phyloP scores from a whole-genome alignment of 768 basidiomycete genomes.

The Leccinum fibrillosum region DNA sequence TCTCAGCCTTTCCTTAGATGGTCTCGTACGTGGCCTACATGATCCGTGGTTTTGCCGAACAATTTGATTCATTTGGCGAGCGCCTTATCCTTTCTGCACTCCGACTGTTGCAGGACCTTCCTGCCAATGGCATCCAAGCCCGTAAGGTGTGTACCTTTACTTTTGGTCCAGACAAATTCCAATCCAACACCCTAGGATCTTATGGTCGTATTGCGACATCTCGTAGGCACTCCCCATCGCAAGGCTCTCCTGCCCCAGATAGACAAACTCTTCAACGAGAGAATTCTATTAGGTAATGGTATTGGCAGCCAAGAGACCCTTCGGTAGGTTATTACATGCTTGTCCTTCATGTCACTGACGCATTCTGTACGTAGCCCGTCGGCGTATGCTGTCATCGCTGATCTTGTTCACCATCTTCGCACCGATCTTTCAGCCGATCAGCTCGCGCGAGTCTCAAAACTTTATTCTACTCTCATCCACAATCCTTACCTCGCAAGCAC shows the following conservation, averaged over 20 bases:
- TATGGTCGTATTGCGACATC: slow-evolving; percentile 88
- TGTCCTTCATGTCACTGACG: neutral
- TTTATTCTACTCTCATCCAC: slow-evolving; percentile 87
- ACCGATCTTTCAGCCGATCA: slow-evolving; percentile 75
- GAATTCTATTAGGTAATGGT: slow-evolving; percentile 80
- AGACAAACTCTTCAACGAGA: slow-evolving; percentile 88
- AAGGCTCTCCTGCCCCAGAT: slow-evolving; percentile 77
- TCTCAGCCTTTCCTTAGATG: slow-evolving; percentile 48
- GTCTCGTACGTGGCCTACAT: slow-evolving; percentile 91
- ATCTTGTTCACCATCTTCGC: slow-evolving; percentile 90
- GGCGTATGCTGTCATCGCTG: slow-evolving; percentile 86
- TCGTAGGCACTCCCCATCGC: slow-evolving; percentile 75
- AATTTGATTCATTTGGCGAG: slow-evolving; percentile 74
- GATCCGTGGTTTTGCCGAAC: slow-evolving; percentile 62
- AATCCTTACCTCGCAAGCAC: slow-evolving; percentile 77
- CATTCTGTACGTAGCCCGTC: slow-evolving; percentile 53
- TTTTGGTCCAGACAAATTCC: neutral
- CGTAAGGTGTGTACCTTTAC: slow-evolving; percentile 57
- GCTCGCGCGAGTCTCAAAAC: slow-evolving; percentile 71
- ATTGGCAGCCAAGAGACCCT: slow-evolving; percentile 84
- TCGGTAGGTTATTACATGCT: slow-evolving; percentile 42
- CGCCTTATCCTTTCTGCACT: slow-evolving; percentile 75
- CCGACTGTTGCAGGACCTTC: slow-evolving; percentile 91
- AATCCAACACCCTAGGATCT: slow-evolving; percentile 58
- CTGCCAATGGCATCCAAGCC: slow-evolving; percentile 75